Evolutionary conservation across 73 alveolate species (phyloP).

Genomic region (Durusdinium trenchii): DNA sequence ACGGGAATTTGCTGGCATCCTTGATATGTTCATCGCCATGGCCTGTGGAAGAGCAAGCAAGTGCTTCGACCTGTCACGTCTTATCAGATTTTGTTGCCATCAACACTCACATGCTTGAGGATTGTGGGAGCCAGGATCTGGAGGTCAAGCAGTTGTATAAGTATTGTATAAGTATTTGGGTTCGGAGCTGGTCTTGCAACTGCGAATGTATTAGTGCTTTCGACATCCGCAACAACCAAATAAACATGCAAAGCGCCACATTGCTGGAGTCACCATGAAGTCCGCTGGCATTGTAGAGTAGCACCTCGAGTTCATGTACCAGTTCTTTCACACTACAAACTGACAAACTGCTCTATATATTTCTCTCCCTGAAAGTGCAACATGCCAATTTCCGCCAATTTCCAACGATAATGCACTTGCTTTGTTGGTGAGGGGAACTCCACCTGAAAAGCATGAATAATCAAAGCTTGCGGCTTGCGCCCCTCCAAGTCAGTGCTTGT

Average conservation of each 20-base stretch:
- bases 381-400: too few species aligned
- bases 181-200: neutral
- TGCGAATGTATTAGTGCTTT: neutral
- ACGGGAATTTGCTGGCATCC: too few species aligned
- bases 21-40: too few species aligned
- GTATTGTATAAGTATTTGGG: neutral
- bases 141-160: neutral
- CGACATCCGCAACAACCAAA: neutral
- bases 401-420: too few species aligned
- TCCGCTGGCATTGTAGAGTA: conserved; percentile 20
- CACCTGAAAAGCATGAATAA: too few species aligned
- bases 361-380: too few species aligned
- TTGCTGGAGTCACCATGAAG: conserved; percentile 1
- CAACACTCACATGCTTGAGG: neutral
- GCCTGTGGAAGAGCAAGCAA: conserved; percentile 63
- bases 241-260: neutral
- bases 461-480: too few species aligned
- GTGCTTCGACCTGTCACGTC: conserved; percentile 73
- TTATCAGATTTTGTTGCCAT: neutral
- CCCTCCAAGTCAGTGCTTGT: too few species aligned
- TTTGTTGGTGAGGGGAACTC: too few species aligned
- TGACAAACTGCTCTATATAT: too few species aligned
- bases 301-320: conserved; percentile 4
- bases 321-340: neutral
- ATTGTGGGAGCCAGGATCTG: neutral